A percentile compares a stretch with the other conserved stretches of the same genome.
phyloP scores from a whole-genome alignment of 768 basidiomycete genomes.

The Butyriboletus loyo region DNA sequence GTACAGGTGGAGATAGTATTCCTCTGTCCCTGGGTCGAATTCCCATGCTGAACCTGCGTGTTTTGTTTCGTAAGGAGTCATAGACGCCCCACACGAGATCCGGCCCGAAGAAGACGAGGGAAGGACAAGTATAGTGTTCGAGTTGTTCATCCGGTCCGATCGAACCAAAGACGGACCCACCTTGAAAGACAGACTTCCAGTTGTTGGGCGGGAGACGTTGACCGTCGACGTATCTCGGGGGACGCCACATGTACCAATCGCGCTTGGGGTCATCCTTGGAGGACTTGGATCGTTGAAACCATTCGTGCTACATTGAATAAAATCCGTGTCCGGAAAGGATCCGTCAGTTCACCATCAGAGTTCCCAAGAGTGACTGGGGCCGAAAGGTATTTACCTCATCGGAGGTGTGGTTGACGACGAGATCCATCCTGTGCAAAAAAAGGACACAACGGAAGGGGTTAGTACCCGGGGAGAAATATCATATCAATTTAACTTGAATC shows the following conservation, averaged over 20 bases:
- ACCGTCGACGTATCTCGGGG: slow-evolving; percentile 52
- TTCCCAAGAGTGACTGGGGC: neutral
- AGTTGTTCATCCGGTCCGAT: neutral
- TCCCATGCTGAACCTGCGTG: slow-evolving; percentile 65
- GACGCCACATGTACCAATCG: slow-evolving; percentile 77
- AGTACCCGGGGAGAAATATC: neutral
- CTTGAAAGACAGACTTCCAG: slow-evolving; percentile 67
- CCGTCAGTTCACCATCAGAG: slow-evolving; percentile 1
- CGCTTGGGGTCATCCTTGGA: slow-evolving; percentile 55
- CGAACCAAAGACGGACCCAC: slow-evolving; percentile 28
- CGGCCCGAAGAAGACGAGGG: slow-evolving; percentile 1
- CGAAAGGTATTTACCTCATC: slow-evolving; percentile 44
- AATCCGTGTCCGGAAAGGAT: neutral
- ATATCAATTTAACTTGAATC: slow-evolving; percentile 1
- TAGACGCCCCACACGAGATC: neutral
- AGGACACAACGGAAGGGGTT: slow-evolving; percentile 2
- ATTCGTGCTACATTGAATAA: slow-evolving; percentile 49
- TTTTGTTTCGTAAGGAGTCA: neutral
- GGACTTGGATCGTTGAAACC: slow-evolving; percentile 62
- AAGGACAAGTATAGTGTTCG: neutral
- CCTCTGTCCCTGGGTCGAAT: slow-evolving; percentile 57
- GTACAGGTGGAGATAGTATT: slow-evolving; percentile 75
- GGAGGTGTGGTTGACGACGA: slow-evolving; percentile 74
- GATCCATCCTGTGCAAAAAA: slow-evolving; percentile 55
- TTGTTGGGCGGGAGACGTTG: slow-evolving; percentile 66